Evolutionary conservation across 176 grass and related monocot genomes (phyloP), one percentile per base, ranked within the genome.

Genomic region (Poa annua): DNA sequence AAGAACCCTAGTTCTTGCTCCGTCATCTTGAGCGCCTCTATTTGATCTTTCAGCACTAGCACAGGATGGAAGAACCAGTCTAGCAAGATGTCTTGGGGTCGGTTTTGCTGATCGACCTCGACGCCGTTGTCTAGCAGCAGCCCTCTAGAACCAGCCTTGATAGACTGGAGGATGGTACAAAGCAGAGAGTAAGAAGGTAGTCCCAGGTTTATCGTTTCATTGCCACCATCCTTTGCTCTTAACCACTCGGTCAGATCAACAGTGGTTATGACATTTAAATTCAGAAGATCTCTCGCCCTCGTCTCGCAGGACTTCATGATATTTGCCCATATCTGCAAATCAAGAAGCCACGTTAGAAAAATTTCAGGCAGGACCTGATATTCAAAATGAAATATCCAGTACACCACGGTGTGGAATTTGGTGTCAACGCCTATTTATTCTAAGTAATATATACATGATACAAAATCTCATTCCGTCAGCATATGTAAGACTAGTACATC

Each of bases 51-150:
- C 11, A 97, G 73, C 53, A 97, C 90, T 24, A 92, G 81, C 33
- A 97, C 73, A 44, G 95, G 95, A 57, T 97, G 90, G 62, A 97
- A 97, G 88, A 94, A 88, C 95, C 95, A 97, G 75, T 91, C 90
- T 12, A 97, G 36, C 66, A 97, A 66, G 75, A 79, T 82, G 64
- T 94, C 95, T 70, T 97, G 88, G 17, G 95, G 95, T 29, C 76
- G 87, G 80, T 97, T 92, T 4, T 85, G 77, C 41, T 92, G 88
- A 6, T 85, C 92, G 5, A 94, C 66, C 83, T 97, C 92, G 0
- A 97, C 22, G 44, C 83, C 93, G 33, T 74, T 81, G 34, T 76
- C 74, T 44, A 97, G 8, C 79, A 97, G 57, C 16, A 97, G 76
- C 22, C 95, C 95, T 19, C 47, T 49, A 17, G 90, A 88, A 14